Evolutionary conservation across 192 early-diverging fungal species (phyloP), one percentile per base, ranked within the genome.

Genomic region (Neocallimastix lanati): DNA sequence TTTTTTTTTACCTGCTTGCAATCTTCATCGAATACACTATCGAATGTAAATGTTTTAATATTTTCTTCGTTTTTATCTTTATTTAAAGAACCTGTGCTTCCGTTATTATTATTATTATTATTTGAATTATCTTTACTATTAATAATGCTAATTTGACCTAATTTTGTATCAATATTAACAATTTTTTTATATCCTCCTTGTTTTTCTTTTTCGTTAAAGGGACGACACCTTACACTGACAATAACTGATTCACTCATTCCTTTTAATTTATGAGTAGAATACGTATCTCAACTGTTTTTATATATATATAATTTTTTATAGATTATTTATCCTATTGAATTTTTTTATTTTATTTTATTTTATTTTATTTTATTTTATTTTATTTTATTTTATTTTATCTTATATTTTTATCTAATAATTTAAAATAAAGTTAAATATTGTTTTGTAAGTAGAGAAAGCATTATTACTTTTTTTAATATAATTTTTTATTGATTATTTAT

Each of bases 1-100:
- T n/a, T n/a, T n/a, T n/a, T n/a, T n/a, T n/a, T n/a, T 77, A 87
- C 88, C 83, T 90, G 89, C 28, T 81, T 84, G 67, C 83, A 85
- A 18, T 77, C 82, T 80, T 89, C 86, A 82, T 88, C 90, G 85
- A 90, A 90, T 16, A 83, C 85, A 3, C 86, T 83, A 80, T 91
- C 90, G 78, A 91, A 91, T 3, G 88, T 86, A 81, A 91, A 91
- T n/a, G 82, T 83, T 79, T 90, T 91, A 28, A 83, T 58, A 37
- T 90, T 88, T 27, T 79, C 80, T 27, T 79, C 81, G 27, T 79
- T 76, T 21, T 21, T 50, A 21, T 50, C 40, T 50, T 50, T 50
- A 50, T 50, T 50, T 50, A 50, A 21, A 21, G 40, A 21, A 50
- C 18, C 6, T 13, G 3, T 21, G 21, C 40, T 50, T 13, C 40